These are phyloP conservation scores for Pleurotus cornucopiae DNA, from an alignment of 768 basidiomycete genomes.

Conservation along the genomic window DNA sequence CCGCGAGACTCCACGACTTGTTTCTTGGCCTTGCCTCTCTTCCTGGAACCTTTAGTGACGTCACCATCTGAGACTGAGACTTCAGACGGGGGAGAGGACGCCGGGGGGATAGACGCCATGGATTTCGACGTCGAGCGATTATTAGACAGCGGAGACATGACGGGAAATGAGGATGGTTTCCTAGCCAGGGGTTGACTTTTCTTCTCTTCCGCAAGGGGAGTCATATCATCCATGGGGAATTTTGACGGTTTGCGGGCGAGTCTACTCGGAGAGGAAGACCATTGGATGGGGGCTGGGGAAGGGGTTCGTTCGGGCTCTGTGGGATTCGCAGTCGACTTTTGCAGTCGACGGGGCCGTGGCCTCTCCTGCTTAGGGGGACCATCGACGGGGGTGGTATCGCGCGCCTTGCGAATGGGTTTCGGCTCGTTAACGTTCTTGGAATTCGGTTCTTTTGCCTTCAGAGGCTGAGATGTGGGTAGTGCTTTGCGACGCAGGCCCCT, in stretches of 20 bases:
- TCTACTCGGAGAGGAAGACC: background rate
- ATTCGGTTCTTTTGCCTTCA: background rate
- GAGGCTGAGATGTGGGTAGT: background rate
- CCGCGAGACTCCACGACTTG: background rate
- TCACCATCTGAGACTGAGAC: background rate
- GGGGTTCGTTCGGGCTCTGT: background rate
- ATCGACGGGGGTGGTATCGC: background rate
- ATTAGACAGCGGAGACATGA: constrained; percentile 3
- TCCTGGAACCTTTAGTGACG: background rate
- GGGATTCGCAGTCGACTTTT: background rate
- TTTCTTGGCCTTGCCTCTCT: background rate
- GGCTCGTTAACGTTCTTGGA: background rate
- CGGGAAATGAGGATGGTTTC: constrained; percentile 7
- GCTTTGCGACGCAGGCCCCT: background rate
- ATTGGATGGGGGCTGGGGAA: background rate
- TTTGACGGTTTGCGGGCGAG: background rate
- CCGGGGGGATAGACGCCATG: constrained; percentile 4
- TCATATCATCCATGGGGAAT: background rate
- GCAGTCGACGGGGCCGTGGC: background rate
- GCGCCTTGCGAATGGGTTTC: background rate
- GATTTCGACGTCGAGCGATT: background rate
- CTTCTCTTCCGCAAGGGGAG: background rate
- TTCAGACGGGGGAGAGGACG: background rate
- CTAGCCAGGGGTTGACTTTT: background rate
- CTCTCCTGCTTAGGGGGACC: background rate